A percentile compares a stretch with the other conserved stretches of the same genome.
phyloP scores from a whole-genome alignment of 1,284 basidiomycete genomes.

The Pholiota adiposa region DNA sequence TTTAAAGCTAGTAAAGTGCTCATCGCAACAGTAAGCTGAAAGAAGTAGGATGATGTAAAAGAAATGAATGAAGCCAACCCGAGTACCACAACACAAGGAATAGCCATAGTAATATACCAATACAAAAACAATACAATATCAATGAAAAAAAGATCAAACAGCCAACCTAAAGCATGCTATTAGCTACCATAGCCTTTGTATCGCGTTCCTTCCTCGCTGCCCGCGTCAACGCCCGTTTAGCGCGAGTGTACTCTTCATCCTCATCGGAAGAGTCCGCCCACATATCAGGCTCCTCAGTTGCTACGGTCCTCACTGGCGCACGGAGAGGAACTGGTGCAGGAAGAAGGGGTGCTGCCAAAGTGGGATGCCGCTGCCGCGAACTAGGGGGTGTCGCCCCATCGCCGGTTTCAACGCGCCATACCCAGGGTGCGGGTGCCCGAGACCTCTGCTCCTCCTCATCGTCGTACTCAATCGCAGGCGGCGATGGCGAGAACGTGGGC shows the following conservation, averaged over 20 bases:
- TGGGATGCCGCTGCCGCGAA: neutral
- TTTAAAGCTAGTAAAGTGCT: no score
- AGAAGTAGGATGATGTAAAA: no score
- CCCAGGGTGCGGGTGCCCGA: slow-evolving; percentile 31
- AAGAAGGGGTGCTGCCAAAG: neutral
- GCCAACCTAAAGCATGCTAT: slow-evolving; percentile 5
- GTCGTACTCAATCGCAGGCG: slow-evolving; percentile 65
- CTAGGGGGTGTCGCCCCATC: neutral
- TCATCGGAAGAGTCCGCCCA: slow-evolving; percentile 79
- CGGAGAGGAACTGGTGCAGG: slow-evolving; percentile 10
- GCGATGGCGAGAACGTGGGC: slow-evolving; percentile 72
- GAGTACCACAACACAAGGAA: slow-evolving; percentile 2
- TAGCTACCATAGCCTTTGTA: slow-evolving; percentile 20
- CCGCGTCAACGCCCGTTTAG: slow-evolving; percentile 54
- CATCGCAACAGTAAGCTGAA: no score
- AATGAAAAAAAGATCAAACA: neutral
- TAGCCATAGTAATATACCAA: neutral
- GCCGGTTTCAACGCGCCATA: slow-evolving; percentile 5
- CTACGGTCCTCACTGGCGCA: neutral
- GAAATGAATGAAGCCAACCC: neutral
- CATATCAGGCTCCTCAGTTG: slow-evolving; percentile 40
- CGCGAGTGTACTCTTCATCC: slow-evolving; percentile 65
- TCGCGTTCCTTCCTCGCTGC: slow-evolving; percentile 45
- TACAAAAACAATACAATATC: slow-evolving; percentile 5
- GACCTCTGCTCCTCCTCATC: slow-evolving; percentile 39